These are phyloP conservation scores for Aspergillus baeticus DNA, from an alignment of 495 filamentous ascomycete genomes.

Conservation along the genomic window DNA sequence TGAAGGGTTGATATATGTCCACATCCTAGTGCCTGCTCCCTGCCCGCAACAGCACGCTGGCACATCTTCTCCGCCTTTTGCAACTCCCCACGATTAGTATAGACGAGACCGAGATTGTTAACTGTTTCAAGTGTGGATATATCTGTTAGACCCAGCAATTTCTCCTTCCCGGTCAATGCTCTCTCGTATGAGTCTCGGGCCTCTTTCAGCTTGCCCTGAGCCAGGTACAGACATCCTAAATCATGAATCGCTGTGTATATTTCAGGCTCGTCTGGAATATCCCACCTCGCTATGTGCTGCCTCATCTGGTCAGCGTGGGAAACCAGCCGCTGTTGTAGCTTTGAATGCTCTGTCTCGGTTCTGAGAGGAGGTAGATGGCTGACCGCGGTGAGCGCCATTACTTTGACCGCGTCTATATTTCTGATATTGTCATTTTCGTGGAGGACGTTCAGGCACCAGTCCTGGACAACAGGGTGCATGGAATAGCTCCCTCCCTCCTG, in stretches of 20 bases:
- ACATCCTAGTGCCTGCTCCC: conserved; percentile 27
- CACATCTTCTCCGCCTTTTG: conserved; percentile 28
- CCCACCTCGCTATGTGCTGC: neutral
- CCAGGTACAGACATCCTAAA: neutral
- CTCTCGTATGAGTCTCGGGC: neutral
- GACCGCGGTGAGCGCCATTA: neutral
- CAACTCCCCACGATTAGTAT: neutral
- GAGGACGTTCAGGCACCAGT: conserved; percentile 25
- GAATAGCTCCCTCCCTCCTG: conserved; percentile 26
- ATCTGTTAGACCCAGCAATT: neutral
- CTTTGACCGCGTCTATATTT: neutral
- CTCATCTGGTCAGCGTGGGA: neutral
- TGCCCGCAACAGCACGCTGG: conserved; percentile 22
- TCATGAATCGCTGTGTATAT: neutral
- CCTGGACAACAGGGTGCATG: conserved; percentile 34
- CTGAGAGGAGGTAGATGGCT: no score
- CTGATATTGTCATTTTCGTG: neutral
- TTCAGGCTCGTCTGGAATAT: neutral
- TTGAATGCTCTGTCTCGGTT: no score
- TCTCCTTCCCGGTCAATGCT: neutral
- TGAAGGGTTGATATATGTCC: conserved; percentile 27
- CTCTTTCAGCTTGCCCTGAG: neutral
- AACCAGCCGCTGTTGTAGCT: neutral
- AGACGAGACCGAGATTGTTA: neutral
- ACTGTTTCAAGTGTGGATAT: neutral